Evolutionary conservation across 2,329 filamentous ascomycete species (phyloP).

Genomic region (Penicillium sp.): DNA sequence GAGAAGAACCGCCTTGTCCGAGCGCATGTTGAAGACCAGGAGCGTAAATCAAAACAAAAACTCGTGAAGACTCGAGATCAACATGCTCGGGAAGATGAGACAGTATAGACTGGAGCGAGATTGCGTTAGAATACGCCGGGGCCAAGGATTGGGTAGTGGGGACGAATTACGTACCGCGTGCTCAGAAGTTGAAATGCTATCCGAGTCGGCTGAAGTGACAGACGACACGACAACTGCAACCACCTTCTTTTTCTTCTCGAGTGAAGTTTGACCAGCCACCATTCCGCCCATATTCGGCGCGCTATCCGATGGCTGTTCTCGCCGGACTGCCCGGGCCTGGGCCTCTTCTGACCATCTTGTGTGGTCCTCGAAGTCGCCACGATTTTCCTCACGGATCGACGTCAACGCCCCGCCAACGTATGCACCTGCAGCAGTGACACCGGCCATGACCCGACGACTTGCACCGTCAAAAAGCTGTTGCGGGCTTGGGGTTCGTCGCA

Average conservation of each 20-base stretch:
- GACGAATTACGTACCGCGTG: constrained; percentile 62
- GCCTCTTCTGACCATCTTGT: constrained; percentile 90
- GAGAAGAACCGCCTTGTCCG: constrained; percentile 37
- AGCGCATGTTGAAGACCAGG: constrained; percentile 65
- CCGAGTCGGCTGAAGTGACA: constrained; percentile 52
- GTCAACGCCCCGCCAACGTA: constrained; percentile 76
- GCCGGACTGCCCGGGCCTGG: constrained; percentile 53
- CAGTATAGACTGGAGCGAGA: constrained; percentile 62
- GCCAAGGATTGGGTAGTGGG: background rate
- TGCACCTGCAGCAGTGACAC: constrained; percentile 75
- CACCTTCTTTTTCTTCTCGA: constrained; percentile 57
- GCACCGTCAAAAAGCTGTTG: constrained; percentile 83
- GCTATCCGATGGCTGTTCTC: constrained; percentile 21
- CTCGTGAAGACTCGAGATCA: constrained; percentile 65
- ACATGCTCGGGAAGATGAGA: constrained; percentile 77
- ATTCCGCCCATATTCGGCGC: constrained; percentile 27
- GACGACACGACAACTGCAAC: constrained; percentile 88
- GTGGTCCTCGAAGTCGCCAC: constrained; percentile 73
- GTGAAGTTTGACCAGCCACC: constrained; percentile 24
- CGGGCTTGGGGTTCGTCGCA: constrained; percentile 76
- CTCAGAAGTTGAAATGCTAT: constrained; percentile 55
- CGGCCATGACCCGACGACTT: constrained; percentile 71
- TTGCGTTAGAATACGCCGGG: constrained; percentile 6
- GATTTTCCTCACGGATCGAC: constrained; percentile 78
- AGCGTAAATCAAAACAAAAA: constrained; percentile 86